phyloP scores from a whole-genome alignment of 2,329 filamentous ascomycete genomes.

The Nothophaeocryptopus gaeumannii region DNA sequence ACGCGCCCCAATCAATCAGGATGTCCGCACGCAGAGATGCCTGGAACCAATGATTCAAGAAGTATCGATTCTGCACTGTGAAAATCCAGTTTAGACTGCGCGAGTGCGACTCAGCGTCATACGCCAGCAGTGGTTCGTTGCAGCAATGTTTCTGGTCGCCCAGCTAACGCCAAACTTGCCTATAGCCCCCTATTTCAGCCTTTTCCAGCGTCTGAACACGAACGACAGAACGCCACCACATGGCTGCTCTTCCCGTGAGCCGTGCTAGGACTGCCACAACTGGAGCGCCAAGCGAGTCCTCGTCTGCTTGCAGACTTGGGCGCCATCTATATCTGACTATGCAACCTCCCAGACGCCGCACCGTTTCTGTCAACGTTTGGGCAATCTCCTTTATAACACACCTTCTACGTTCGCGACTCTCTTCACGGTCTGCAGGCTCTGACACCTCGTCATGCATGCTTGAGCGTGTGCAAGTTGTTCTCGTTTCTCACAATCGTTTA shows the following conservation, averaged over 20 bases:
- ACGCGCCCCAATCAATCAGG: no score
- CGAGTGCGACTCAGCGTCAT: neutral
- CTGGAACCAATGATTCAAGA: neutral
- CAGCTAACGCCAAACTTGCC: slow-evolving; percentile 7
- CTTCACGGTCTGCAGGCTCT: neutral
- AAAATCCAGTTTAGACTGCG: neutral
- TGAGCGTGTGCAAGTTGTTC: slow-evolving; percentile 5
- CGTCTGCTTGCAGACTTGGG: slow-evolving; percentile 11
- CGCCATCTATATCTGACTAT: slow-evolving; percentile 8
- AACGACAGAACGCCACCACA: slow-evolving; percentile 5
- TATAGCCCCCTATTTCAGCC: slow-evolving; percentile 11
- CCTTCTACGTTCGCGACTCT: neutral
- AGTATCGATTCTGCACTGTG: neutral
- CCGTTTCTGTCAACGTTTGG: neutral
- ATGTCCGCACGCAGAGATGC: no score
- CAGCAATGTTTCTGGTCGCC: neutral
- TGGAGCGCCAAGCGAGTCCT: slow-evolving; percentile 16
- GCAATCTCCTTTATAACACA: slow-evolving; percentile 1
- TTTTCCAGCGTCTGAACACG: slow-evolving; percentile 12
- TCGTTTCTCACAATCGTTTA: slow-evolving; percentile 10
- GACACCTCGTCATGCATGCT: slow-evolving; percentile 6
- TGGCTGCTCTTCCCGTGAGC: neutral
- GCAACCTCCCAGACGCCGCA: neutral
- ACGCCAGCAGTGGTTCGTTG: neutral
- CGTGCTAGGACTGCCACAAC: slow-evolving; percentile 2